Base-by-base conservation (phyloP, 1,139 yeast genomes). In the Kodamaea anthophila region DNA sequence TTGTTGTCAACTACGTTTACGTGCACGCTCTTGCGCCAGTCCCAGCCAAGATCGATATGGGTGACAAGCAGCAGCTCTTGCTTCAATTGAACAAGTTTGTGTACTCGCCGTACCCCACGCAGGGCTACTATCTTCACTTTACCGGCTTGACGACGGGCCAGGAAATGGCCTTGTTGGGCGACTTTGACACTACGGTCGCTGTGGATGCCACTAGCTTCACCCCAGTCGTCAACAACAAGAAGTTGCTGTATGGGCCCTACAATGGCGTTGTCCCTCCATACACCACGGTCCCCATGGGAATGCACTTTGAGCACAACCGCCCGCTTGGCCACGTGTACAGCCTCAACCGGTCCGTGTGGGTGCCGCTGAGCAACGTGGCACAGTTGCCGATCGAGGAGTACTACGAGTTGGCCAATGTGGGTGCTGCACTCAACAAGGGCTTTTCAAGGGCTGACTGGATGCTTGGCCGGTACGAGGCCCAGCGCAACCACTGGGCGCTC, bases 371-470 rank as follows among this genome's bases (percentile, higher is more conserved):
- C 21, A 58, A 53, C 32, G 58, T 60, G 8, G 60, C 55, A 27
- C 58, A 58, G 33, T 54, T 66, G 25, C 59, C 63, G 22, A 68
- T 87, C 31, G 95, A 86, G 51, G 98, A 93, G 51, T 77, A 81
- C 46, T 88, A 86, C 51, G 91, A 87, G 59, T 47, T 88, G 29
- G 71, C 80, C 26, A 85, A 91, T 50, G 62, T 61, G 19, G 97
- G 84, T 18, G 94, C 95, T 7, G 63, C 63, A 36, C 65, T 88
- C 43, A 58, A 65, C 29, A 46, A 60, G 7, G 91, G 93, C 1
- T 88, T 85, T 51, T 77, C 88, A 14, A 73, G 97, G 52, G 70
- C 77, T 9, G 87, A 84, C 32, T 84, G 80, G 73, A 70, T 79
- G 73, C 62, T 63, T 39, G 74, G 73, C 18, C 66, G 67, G 38